Evolutionary conservation across 1,139 yeast species (phyloP).

Genomic region (Cylindricascospora bacillispora): DNA sequence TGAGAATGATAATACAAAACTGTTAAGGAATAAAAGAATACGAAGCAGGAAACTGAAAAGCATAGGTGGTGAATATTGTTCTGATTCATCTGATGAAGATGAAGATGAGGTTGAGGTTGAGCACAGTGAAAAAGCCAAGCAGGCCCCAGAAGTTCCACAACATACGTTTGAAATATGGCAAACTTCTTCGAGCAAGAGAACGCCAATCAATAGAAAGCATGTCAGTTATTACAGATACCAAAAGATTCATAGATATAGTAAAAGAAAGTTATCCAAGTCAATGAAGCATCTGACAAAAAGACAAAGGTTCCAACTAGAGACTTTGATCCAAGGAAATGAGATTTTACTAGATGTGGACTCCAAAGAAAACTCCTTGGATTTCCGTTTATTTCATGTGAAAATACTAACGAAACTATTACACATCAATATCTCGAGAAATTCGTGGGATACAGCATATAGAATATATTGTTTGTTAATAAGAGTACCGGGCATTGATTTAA

Average conservation of each 20-base stretch:
- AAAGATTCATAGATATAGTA: slow-evolving; percentile 10
- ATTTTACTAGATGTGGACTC: slow-evolving; percentile 5
- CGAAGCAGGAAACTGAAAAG: slow-evolving; percentile 1
- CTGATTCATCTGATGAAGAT: slow-evolving; percentile 2
- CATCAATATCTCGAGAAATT: slow-evolving; percentile 30
- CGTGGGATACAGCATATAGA: slow-evolving; percentile 46
- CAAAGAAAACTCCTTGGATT: slow-evolving; percentile 4
- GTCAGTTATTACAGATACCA: slow-evolving; percentile 11
- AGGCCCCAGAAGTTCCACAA: neutral
- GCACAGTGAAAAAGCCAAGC: too few relatives aligned
- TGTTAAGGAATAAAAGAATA: neutral
- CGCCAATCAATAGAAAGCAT: slow-evolving; percentile 9
- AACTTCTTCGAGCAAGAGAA: slow-evolving; percentile 2
- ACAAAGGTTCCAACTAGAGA: slow-evolving; percentile 9
- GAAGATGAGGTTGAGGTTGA: slow-evolving; percentile 9
- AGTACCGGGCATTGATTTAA: slow-evolving; percentile 37
- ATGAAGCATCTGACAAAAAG: slow-evolving; percentile 15
- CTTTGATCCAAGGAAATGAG: slow-evolving; percentile 18
- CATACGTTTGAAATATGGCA: slow-evolving; percentile 23
- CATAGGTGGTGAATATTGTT: slow-evolving; percentile 2
- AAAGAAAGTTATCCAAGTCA: slow-evolving; percentile 7
- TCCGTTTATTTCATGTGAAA: slow-evolving; percentile 17
- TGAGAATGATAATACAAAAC: slow-evolving; percentile 3
- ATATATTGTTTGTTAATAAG: slow-evolving; percentile 39
- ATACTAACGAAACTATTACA: slow-evolving; percentile 26